phyloP scores from a whole-genome alignment of 1,284 basidiomycete genomes.

The Leccinum brunneo-olivaceum region DNA sequence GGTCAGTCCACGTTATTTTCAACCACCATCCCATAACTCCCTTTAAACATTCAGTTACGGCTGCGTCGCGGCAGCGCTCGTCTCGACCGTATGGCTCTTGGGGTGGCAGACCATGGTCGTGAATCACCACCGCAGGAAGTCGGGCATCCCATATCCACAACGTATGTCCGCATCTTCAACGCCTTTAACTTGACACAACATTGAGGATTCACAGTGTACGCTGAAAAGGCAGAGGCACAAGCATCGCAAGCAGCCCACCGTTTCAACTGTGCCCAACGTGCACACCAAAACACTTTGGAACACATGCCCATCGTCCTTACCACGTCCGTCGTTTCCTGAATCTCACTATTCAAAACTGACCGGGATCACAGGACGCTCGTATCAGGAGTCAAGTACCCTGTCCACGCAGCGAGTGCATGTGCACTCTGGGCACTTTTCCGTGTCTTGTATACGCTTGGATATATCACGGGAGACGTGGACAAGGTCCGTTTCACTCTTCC shows the following conservation, averaged over 20 bases:
- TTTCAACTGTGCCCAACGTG: conserved; percentile 36
- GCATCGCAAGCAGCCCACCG: conserved; percentile 24
- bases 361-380: conserved; percentile 23
- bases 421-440: conserved; percentile 30
- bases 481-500: conserved; percentile 21
- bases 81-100: conserved; percentile 20
- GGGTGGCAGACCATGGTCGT: conserved; percentile 25
- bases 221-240: conserved; percentile 33
- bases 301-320: conserved; percentile 21
- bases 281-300: conserved; percentile 39
- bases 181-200: not conserved
- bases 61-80: conserved; percentile 19
- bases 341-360: not conserved
- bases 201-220: conserved; percentile 29
- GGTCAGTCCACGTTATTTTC: conserved; percentile 5
- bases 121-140: conserved; percentile 22
- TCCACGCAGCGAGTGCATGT: conserved; percentile 25
- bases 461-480: conserved; percentile 21
- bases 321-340: conserved; percentile 2
- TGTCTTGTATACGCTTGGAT: conserved; percentile 32
- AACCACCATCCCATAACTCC: not conserved
- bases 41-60: conserved; percentile 13
- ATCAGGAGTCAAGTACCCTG: conserved; percentile 29
- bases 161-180: conserved; percentile 18
- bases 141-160: conserved; percentile 32